These are phyloP conservation scores for Phytomonas sp. DNA, from an alignment of 208 protist species.

Conservation along the genomic window DNA sequence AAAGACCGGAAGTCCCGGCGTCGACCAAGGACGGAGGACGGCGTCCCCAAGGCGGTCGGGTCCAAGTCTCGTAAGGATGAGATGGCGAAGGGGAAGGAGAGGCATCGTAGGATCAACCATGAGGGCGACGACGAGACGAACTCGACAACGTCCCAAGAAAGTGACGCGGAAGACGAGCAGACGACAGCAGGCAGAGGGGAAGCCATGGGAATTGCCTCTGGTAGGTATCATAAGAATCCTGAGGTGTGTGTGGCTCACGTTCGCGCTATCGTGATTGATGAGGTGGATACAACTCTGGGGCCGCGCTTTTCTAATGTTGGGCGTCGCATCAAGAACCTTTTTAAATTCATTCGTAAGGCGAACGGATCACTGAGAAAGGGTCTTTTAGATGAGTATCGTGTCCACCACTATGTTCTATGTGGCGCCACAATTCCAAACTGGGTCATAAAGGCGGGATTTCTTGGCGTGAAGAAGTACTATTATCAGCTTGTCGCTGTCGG, in stretches of 20 bases:
- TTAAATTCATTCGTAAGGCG: constrained; percentile 60
- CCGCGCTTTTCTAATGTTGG: constrained; percentile 79
- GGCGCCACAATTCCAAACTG: constrained; percentile 88
- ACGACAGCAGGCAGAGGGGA: neutral
- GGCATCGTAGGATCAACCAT: neutral
- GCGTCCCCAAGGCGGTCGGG: constrained; percentile 2
- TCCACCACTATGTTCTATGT: constrained; percentile 87
- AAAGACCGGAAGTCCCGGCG: constrained; percentile 12
- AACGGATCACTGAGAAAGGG: constrained; percentile 69
- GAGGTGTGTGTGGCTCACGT: constrained; percentile 31
- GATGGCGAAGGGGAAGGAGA: too few relatives aligned
- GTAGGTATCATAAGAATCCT: neutral
- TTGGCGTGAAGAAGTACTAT: constrained; percentile 90
- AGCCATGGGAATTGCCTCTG: neutral
- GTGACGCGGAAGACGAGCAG: neutral
- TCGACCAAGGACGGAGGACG: constrained; percentile 10
- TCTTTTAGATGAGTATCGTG: constrained; percentile 68
- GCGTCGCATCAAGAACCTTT: constrained; percentile 81
- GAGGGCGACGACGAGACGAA: neutral
- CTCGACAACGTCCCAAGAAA: neutral
- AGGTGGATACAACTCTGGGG: constrained; percentile 84
- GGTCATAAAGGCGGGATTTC: constrained; percentile 85
- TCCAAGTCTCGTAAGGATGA: constrained; percentile 18
- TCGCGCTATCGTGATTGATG: constrained; percentile 78
- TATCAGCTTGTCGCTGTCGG: constrained; percentile 78